phyloP scores from a whole-genome alignment of 495 filamentous ascomycete genomes.

The Penicillium flavigenum region DNA sequence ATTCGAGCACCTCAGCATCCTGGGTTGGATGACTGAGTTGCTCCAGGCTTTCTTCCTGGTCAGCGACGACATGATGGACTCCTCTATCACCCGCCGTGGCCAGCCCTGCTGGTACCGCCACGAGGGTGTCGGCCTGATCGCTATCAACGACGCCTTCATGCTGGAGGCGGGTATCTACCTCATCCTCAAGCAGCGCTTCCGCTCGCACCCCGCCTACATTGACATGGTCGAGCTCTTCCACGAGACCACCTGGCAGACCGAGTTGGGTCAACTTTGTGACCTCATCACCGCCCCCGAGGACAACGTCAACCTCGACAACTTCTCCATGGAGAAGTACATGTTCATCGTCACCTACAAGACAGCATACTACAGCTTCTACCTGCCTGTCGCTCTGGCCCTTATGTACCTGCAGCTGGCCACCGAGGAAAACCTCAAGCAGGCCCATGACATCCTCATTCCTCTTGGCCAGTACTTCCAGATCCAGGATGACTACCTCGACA shows the following conservation, averaged over 20 bases:
- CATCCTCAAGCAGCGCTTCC: conserved; percentile 91
- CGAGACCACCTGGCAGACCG: conserved; percentile 87
- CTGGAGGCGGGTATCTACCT: conserved; percentile 88
- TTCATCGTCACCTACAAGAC: conserved; percentile 99
- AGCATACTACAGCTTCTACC: conserved; percentile 98
- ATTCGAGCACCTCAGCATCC: conserved; percentile 76
- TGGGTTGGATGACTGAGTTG: conserved; percentile 97
- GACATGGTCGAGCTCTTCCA: conserved; percentile 95
- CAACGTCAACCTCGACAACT: conserved; percentile 80
- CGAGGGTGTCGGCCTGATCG: conserved; percentile 83
- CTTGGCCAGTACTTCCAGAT: conserved; percentile 99
- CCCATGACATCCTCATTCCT: conserved; percentile 92
- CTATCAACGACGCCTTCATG: conserved; percentile 98
- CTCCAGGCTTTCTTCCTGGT: conserved; percentile 99
- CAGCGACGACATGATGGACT: conserved; percentile 98
- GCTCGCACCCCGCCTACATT: conserved; percentile 77
- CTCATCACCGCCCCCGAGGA: conserved; percentile 96
- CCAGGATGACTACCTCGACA: conserved; percentile 98
- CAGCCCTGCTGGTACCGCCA: conserved; percentile 94
- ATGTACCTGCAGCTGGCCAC: conserved; percentile 79
- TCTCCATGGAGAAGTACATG: conserved; percentile 89
- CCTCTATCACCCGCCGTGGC: conserved; percentile 86
- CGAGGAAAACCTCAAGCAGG: conserved; percentile 77
- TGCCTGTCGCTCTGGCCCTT: conserved; percentile 90
- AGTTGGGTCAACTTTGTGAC: conserved; percentile 91